phyloP scores from a whole-genome alignment of 2,329 filamentous ascomycete genomes.

The Fusarium keratoplasticum region DNA sequence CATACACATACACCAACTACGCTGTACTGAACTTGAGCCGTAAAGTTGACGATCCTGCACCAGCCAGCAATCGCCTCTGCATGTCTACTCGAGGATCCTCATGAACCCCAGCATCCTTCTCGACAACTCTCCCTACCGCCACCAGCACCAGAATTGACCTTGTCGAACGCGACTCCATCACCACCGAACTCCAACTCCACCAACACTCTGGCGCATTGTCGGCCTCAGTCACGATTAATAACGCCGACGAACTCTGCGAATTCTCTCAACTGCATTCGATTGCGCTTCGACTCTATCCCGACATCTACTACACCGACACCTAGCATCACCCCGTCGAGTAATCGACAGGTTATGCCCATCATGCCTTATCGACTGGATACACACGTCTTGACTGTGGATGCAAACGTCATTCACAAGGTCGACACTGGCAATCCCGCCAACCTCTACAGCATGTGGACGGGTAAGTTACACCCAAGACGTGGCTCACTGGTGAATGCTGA shows the following conservation, averaged over 20 bases:
- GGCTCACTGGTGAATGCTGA: conserved; percentile 45
- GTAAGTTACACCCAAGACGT: conserved; percentile 65
- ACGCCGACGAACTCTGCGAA: conserved; percentile 32
- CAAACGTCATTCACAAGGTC: conserved; percentile 92
- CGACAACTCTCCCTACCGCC: conserved; percentile 30
- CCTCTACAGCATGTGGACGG: conserved; percentile 96
- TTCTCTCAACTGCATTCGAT: conserved; percentile 5
- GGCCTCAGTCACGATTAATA: conserved; percentile 30
- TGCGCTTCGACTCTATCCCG: conserved; percentile 18
- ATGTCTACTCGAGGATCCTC: conserved; percentile 39
- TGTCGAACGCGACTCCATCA: conserved; percentile 13
- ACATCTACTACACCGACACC: conserved; percentile 14
- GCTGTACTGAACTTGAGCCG: conserved; percentile 14
- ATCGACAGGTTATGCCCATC: conserved; percentile 52
- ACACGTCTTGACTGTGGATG: conserved; percentile 91
- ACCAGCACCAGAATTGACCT: conserved; percentile 34
- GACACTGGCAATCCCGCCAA: conserved; percentile 94
- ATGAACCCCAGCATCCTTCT: conserved; percentile 40
- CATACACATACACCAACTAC: conserved; percentile 37
- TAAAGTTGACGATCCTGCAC: conserved; percentile 25
- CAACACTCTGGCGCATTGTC: conserved; percentile 37
- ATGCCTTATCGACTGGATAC: conserved; percentile 90
- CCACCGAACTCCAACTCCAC: conserved; percentile 2
- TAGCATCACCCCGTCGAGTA: conserved; percentile 46
- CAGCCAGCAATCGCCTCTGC: conserved; percentile 26